phyloP scores from a whole-genome alignment of 2,329 filamentous ascomycete species.

The Myriosclerotinia curreyana region DNA sequence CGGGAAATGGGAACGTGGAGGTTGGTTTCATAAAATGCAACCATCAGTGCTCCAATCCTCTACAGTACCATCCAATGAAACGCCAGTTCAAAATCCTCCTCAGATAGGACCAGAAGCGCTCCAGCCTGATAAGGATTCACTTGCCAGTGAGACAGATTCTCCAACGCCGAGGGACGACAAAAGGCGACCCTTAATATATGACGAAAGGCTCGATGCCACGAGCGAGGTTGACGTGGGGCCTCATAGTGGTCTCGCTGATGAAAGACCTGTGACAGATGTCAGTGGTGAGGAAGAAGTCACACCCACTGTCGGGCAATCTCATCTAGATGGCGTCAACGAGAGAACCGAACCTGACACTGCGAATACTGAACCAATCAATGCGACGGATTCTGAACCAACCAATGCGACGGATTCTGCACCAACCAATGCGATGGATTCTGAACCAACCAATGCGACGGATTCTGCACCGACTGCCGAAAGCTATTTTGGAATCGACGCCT shows the following conservation, averaged over 20 bases:
- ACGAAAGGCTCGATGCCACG: slow-evolving; percentile 1
- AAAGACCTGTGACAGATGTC: slow-evolving; percentile 3
- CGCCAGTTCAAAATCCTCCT: slow-evolving; percentile 13
- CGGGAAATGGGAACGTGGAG: slow-evolving; percentile 79
- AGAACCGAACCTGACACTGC: not conserved
- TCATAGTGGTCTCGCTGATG: not conserved
- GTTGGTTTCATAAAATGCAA: slow-evolving; percentile 62
- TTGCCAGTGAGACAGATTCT: not conserved
- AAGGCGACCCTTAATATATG: slow-evolving; percentile 7
- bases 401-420: not conserved
- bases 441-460: not conserved
- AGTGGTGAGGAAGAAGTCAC: not conserved
- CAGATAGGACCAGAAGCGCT: slow-evolving; percentile 4
- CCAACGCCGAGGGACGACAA: not conserved
- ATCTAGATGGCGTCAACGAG: not conserved
- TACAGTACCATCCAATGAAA: slow-evolving; percentile 10
- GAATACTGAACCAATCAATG: not conserved
- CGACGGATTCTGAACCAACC: too few relatives aligned
- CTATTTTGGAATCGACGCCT: not conserved
- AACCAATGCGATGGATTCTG: too few relatives aligned
- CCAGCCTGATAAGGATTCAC: slow-evolving; percentile 10
- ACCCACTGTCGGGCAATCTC: not conserved
- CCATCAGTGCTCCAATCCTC: slow-evolving; percentile 16
- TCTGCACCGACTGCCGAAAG: too few relatives aligned
- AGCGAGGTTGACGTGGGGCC: not conserved